Percentiles rank a stretch among this genome's conserved stretches.
Conservation (phyloP, 108 stramenopile genomes). For the Ochromonas danica region DNA sequence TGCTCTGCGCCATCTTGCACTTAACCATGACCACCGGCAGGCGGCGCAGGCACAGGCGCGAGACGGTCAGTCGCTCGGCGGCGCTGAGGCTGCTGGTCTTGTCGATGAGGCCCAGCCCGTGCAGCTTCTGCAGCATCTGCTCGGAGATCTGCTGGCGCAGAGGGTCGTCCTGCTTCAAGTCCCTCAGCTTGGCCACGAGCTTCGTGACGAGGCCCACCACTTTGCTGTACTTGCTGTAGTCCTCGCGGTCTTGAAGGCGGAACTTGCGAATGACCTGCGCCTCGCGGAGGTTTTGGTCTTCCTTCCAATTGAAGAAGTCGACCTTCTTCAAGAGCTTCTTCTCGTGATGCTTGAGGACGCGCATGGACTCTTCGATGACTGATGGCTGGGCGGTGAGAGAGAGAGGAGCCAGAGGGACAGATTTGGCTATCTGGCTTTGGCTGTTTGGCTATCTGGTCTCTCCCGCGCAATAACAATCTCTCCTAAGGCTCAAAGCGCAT, state of each 20-base stretch:
- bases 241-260: constrained; percentile 93
- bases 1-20: constrained; percentile 92
- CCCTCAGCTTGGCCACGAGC: constrained; percentile 77
- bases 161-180: constrained; percentile 77
- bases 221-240: constrained; percentile 79
- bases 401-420: no score
- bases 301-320: constrained; percentile 92
- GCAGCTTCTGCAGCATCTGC: constrained; percentile 87
- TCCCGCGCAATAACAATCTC: no score
- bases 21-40: constrained; percentile 97
- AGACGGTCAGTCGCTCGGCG: constrained; percentile 86
- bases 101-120: constrained; percentile 78
- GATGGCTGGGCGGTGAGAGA: no score
- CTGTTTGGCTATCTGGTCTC: no score
- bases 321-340: constrained; percentile 97
- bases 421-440: no score
- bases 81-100: constrained; percentile 78
- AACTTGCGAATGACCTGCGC: constrained; percentile 88
- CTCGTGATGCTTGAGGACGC: constrained; percentile 92
- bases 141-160: constrained; percentile 94
- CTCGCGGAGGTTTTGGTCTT: constrained; percentile 88
- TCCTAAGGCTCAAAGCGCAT: no score
- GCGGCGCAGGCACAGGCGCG: constrained; percentile 87
- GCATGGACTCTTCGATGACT: no score
- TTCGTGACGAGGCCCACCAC: constrained; percentile 87